Evolutionary conservation across 345 rosid genomes (phyloP), one percentile per base, ranked within the genome.

Genomic region (Barbarea vulgaris): DNA sequence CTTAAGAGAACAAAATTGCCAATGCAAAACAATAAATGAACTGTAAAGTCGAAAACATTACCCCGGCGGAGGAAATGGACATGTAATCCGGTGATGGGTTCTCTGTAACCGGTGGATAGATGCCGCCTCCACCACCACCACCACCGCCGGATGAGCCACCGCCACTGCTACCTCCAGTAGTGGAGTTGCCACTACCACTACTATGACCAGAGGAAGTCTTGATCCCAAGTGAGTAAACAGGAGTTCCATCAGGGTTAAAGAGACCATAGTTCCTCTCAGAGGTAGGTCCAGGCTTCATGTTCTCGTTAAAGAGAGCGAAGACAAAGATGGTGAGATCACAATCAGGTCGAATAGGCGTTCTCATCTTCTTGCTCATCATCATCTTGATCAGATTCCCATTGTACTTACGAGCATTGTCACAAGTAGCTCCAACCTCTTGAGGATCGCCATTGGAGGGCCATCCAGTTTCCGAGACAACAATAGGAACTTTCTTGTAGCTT

Each of bases 211-310:
- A 67, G 24, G 78, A 58, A 44, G 77, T 68, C 74, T 73, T 73
- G 60, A 87, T 73, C 15, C 89, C 93, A 3, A 95, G 87, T 9
- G 85, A 53, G 74, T 96, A 96, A 0, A 86, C 88, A 0, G 97
- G 91, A 10, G 91, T 83, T 6, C 97, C 91, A 30, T 96, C 99
- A 2, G 98, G 98, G 64, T 91, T 84, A 64, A 96, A 96, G 69
- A 96, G 81, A 60, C 97, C 99, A 46, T 96, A 96, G 67, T 96
- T 96, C 86, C 98, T 86, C 87, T 96, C 99, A 2, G 99, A 96
- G 3, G 96, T 84, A 4, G 96, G 99, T 8, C 99, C 97, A 1
- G 97, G 88, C 83, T 96, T 96, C 98, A 89, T 80, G 68, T 96
- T 91, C 87, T 96, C 99, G 33, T 96, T 96, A 71, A 96, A 96